A percentile compares a stretch with the other conserved stretches of the same genome.
Evolutionary conservation across 2,329 filamentous ascomycete species (phyloP).

Genomic region (Epichloe baconii): DNA sequence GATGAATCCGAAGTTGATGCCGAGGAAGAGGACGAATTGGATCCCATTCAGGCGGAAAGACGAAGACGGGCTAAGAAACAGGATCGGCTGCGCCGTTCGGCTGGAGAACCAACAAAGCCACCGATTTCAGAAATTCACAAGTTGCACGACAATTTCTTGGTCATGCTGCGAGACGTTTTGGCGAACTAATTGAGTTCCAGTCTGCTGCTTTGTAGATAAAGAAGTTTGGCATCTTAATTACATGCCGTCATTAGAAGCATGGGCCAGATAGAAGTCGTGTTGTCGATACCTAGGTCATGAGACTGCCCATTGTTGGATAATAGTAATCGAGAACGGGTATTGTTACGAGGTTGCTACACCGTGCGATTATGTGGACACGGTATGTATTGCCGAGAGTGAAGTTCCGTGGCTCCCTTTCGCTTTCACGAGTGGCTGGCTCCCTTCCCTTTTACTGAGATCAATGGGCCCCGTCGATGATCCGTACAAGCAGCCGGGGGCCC

Average conservation of each 20-base stretch:
- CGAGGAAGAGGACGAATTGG: conserved; percentile 64
- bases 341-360: too few relatives aligned
- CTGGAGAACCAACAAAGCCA: conserved; percentile 77
- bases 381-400: too few relatives aligned
- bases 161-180: conserved; percentile 70
- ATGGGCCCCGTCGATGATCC: not conserved
- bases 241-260: not conserved
- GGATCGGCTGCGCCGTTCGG: conserved; percentile 65
- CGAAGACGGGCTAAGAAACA: conserved; percentile 63
- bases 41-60: conserved; percentile 80
- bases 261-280: not conserved
- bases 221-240: not conserved
- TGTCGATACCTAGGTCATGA: not conserved
- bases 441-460: too few relatives aligned
- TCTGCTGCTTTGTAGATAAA: not conserved
- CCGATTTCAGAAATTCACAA: conserved; percentile 67
- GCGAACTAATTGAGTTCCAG: conserved; percentile 42
- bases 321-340: too few relatives aligned
- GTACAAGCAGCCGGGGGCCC: not conserved
- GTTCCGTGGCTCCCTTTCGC: too few relatives aligned
- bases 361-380: too few relatives aligned
- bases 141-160: conserved; percentile 64
- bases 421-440: too few relatives aligned
- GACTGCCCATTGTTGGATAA: too few relatives aligned
- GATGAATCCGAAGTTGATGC: conserved; percentile 53